Evolutionary conservation across 352 stramenopile species (phyloP).

Genomic region (Phytopythium helicoides): DNA sequence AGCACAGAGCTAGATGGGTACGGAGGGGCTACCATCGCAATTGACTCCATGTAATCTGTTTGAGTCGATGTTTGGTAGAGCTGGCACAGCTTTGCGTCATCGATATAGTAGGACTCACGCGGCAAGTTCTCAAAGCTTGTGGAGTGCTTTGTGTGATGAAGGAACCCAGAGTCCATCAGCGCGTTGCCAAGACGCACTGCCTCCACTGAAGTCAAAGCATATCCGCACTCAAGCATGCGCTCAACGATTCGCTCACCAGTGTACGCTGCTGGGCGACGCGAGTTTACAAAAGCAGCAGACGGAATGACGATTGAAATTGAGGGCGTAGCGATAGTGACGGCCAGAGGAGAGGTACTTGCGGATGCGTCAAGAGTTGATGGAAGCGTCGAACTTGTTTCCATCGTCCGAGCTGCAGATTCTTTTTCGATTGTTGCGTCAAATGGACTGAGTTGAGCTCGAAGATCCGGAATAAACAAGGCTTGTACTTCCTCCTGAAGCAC

Average conservation of each 20-base stretch:
- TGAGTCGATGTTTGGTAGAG: conserved; percentile 1
- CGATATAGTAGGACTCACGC: conserved; percentile 32
- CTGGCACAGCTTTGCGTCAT: conserved; percentile 32
- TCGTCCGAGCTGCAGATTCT: not conserved
- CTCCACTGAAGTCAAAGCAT: conserved; percentile 18
- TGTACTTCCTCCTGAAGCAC: conserved; percentile 30
- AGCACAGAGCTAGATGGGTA: not conserved
- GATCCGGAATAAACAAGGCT: conserved; percentile 1
- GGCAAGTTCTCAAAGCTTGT: conserved; percentile 11
- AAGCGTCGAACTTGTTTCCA: not conserved
- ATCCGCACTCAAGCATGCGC: conserved; percentile 25
- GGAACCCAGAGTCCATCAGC: conserved; percentile 42
- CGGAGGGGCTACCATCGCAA: not conserved
- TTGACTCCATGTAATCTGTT: not conserved
- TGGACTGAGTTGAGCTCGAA: conserved; percentile 1
- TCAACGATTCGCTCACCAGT: conserved; percentile 2
- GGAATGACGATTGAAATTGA: conserved; percentile 1
- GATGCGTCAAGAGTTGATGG: not conserved
- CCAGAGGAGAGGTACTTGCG: not conserved
- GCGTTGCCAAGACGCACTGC: conserved; percentile 39
- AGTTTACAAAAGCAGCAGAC: not conserved
- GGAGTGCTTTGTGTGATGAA: conserved; percentile 44
- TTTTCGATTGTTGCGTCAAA: conserved; percentile 5
- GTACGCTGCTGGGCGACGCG: not conserved
- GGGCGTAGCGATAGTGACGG: not conserved